Percentiles rank a stretch among this genome's conserved stretches.
These are phyloP conservation scores for Aspergillus fijiensis DNA, from an alignment of 2,329 filamentous ascomycete species.

Conservation along the genomic window DNA sequence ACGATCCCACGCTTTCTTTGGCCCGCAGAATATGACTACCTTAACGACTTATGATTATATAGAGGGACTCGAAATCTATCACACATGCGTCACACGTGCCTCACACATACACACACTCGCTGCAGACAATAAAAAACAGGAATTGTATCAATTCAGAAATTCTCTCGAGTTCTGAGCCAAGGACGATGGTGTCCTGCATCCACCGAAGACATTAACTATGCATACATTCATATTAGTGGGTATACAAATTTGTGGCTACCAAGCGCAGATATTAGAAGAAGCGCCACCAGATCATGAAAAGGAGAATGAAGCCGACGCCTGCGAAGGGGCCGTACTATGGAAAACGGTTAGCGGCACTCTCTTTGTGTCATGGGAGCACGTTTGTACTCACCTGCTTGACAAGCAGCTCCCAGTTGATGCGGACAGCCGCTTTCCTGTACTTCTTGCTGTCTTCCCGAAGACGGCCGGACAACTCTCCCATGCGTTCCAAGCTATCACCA, in stretches of 20 bases:
- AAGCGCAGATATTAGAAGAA: slow-evolving; percentile 65
- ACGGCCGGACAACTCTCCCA: slow-evolving; percentile 90
- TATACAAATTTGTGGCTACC: slow-evolving; percentile 14
- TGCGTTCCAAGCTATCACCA: slow-evolving; percentile 89
- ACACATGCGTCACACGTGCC: neutral
- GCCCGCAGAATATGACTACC: neutral
- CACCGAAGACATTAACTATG: slow-evolving; percentile 36
- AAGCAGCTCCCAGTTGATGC: slow-evolving; percentile 97
- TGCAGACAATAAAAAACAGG: neutral
- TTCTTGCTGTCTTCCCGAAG: slow-evolving; percentile 91
- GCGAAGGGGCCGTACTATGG: slow-evolving; percentile 81
- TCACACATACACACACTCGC: neutral
- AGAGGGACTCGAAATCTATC: neutral
- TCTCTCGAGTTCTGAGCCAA: neutral
- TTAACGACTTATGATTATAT: neutral
- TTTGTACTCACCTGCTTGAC: slow-evolving; percentile 69
- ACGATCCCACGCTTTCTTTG: neutral
- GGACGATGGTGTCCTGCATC: slow-evolving; percentile 32
- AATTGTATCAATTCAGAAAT: neutral
- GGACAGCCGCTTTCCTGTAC: slow-evolving; percentile 86
- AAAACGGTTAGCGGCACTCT: slow-evolving; percentile 23
- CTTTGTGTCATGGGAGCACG: neutral
- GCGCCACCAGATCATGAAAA: slow-evolving; percentile 87
- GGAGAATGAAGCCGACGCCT: slow-evolving; percentile 74
- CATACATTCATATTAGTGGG: slow-evolving; percentile 36